Conservation (phyloP, 1,284 basidiomycete species). For the Tranzscheliella williamsii region DNA sequence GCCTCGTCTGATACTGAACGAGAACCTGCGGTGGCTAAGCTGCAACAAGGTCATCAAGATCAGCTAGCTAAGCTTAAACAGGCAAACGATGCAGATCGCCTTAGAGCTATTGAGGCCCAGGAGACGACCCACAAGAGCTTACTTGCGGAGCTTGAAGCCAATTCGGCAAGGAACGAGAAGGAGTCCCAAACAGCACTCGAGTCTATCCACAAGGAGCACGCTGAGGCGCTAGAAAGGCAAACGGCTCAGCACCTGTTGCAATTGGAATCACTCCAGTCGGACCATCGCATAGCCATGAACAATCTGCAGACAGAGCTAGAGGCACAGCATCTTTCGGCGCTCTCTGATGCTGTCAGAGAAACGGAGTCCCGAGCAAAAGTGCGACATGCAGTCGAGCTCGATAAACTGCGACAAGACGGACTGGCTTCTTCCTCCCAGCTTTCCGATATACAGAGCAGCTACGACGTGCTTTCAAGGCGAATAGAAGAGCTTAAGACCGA, state of each 20-base stretch:
- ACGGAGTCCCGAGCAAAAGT: conserved; percentile 7
- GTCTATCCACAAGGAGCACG: conserved; percentile 3
- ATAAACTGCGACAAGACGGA: conserved; percentile 17
- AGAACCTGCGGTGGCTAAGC: conserved; percentile 4
- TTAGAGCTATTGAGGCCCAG: conserved; percentile 22
- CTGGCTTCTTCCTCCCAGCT: conserved; percentile 2
- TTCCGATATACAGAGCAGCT: conserved; percentile 1
- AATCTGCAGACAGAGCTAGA: conserved; percentile 27
- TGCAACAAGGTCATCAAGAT: conserved; percentile 13
- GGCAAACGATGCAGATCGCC: conserved; percentile 10
- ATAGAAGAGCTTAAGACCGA: conserved; percentile 6
- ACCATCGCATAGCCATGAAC: conserved; percentile 10
- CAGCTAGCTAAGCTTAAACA: conserved; percentile 18
- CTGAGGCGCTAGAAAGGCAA: not conserved
- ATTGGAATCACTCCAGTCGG: conserved; percentile 6
- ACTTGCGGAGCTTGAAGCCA: conserved; percentile 11
- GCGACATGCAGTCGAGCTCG: conserved; percentile 8
- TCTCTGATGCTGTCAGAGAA: conserved; percentile 14
- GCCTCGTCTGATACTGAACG: conserved; percentile 10
- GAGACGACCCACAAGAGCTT: conserved; percentile 14
- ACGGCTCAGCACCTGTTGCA: conserved; percentile 5
- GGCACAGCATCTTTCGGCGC: conserved; percentile 22
- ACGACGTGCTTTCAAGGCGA: conserved; percentile 1
- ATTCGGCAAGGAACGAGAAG: conserved; percentile 5
- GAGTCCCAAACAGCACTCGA: conserved; percentile 4